Conservation (phyloP, 805 yeast genomes). For the Starmerella davenportii region DNA sequence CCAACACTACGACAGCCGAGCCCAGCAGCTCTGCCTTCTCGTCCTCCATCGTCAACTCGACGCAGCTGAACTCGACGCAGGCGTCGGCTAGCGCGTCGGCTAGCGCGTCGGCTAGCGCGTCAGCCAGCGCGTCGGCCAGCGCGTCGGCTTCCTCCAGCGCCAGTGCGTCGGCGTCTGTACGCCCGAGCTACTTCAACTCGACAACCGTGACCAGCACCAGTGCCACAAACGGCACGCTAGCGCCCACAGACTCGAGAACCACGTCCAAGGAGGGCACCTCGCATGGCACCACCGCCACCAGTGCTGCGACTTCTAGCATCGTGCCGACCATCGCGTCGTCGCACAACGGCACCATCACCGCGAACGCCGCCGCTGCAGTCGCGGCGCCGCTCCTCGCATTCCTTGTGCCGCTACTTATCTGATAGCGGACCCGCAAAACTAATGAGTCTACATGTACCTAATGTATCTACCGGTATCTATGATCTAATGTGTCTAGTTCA, state of each 20-base stretch:
- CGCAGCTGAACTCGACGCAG: slow-evolving; percentile 7
- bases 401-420: not conserved
- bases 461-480: too few species aligned
- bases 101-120: slow-evolving; percentile 1
- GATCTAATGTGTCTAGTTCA: too few species aligned
- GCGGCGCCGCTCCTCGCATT: not conserved
- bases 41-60: slow-evolving; percentile 7
- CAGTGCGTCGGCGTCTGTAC: slow-evolving; percentile 7
- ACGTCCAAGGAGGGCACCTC: too few species aligned
- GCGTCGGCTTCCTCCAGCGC: slow-evolving; percentile 1
- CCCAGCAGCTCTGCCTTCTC: slow-evolving; percentile 6
- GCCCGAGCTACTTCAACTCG: not conserved
- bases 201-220: not conserved
- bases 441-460: too few species aligned
- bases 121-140: slow-evolving; percentile 3
- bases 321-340: too few species aligned
- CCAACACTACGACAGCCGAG: slow-evolving; percentile 7
- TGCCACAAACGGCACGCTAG: too few species aligned
- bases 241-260: slow-evolving; percentile 1
- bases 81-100: not conserved
- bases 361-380: not conserved
- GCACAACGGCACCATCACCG: too few species aligned
- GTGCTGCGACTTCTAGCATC: too few species aligned
- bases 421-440: too few species aligned
- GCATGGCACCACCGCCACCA: too few species aligned